A percentile compares a stretch with the other conserved stretches of the same genome.
Evolutionary conservation across 192 early-diverging fungal species (phyloP).

Genomic region (Linderina pennispora): DNA sequence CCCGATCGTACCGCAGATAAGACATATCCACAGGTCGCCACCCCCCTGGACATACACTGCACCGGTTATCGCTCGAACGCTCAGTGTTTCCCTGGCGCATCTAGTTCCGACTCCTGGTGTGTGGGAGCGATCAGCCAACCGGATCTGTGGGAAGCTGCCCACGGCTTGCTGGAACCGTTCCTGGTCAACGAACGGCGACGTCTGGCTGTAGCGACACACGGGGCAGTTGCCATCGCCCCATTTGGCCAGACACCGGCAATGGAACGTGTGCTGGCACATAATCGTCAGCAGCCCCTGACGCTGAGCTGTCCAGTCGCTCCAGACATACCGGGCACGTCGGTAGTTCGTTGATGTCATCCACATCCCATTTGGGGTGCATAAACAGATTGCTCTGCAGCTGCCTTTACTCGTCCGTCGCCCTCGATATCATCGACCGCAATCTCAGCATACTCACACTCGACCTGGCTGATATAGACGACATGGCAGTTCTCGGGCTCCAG

Average conservation of each 20-base stretch:
- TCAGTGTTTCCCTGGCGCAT: no score
- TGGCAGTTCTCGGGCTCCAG: conserved; percentile 80
- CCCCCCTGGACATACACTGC: no score
- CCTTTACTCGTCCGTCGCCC: conserved; percentile 1
- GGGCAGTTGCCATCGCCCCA: conserved; percentile 93
- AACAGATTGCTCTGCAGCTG: conserved; percentile 14
- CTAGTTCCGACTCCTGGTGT: no score
- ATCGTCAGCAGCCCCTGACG: conserved; percentile 89
- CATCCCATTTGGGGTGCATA: conserved; percentile 20
- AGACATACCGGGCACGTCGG: conserved; percentile 97
- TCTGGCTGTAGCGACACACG: conserved; percentile 80
- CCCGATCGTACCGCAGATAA: conserved; percentile 93
- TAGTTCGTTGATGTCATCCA: conserved; percentile 49
- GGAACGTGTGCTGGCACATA: conserved; percentile 93
- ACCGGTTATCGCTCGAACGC: no score
- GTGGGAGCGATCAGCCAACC: not conserved
- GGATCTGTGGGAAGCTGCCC: not conserved
- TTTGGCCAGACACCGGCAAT: conserved; percentile 83
- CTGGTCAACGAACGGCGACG: conserved; percentile 32
- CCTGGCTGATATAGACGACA: conserved; percentile 72
- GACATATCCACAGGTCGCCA: conserved; percentile 96
- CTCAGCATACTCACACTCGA: conserved; percentile 58
- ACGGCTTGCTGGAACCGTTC: conserved; percentile 19
- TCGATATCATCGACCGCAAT: conserved; percentile 28
- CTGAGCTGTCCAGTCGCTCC: conserved; percentile 86